Evolutionary conservation across 2,329 filamentous ascomycete species (phyloP).

Genomic region (Malbranchea zuffiana): DNA sequence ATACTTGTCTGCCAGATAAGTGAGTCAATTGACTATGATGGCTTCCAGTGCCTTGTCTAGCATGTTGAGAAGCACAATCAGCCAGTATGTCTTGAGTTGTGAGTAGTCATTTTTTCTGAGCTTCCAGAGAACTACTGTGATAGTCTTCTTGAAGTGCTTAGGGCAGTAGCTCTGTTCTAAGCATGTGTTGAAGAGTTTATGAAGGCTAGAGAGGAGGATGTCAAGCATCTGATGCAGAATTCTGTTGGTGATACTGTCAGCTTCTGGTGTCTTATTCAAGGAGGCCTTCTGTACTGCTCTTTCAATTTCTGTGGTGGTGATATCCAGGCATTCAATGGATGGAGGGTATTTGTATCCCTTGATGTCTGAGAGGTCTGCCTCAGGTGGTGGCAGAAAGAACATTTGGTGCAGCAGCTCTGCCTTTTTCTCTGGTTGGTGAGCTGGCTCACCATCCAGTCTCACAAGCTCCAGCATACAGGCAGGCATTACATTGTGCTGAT

Average conservation of each 20-base stretch:
- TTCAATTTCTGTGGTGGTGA: constrained; percentile 17
- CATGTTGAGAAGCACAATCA: constrained; percentile 16
- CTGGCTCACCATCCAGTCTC: constrained; percentile 12
- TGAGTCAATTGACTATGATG: constrained; percentile 12
- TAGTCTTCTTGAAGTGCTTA: constrained; percentile 14
- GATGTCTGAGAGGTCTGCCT: constrained; percentile 15
- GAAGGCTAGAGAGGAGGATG: neutral
- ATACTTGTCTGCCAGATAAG: constrained; percentile 12
- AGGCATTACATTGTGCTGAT: too few relatives aligned
- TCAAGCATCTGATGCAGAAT: neutral
- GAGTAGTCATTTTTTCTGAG: constrained; percentile 16
- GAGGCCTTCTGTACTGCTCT: constrained; percentile 15
- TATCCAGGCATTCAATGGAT: constrained; percentile 14
- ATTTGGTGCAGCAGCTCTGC: constrained; percentile 9
- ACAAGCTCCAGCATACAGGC: too few relatives aligned
- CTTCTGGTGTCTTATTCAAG: constrained; percentile 19
- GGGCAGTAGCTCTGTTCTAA: constrained; percentile 15
- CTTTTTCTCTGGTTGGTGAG: constrained; percentile 11
- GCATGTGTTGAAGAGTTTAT: constrained; percentile 9
- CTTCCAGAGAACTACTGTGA: constrained; percentile 16
- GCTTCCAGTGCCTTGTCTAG: constrained; percentile 14
- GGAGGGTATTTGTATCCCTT: constrained; percentile 12
- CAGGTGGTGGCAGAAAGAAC: constrained; percentile 17
- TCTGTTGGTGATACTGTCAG: constrained; percentile 15
- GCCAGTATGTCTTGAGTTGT: constrained; percentile 14